Evolutionary conservation across 257 asterid genomes (phyloP).

Genomic region (Fraxinus pennsylvanica): DNA sequence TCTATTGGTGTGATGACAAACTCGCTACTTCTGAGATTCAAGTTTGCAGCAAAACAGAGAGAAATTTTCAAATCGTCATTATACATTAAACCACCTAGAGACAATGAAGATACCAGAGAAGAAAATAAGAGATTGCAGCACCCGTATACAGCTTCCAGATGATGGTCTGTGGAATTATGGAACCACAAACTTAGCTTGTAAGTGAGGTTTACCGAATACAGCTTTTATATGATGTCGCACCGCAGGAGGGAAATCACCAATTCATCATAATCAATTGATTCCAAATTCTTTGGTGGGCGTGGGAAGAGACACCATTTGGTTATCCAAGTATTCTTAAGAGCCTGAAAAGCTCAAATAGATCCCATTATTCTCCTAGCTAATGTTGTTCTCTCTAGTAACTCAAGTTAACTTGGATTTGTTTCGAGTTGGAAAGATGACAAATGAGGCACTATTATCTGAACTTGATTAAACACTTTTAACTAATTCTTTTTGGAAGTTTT

Average conservation of each 20-base stretch:
- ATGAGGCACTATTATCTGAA: background rate
- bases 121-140: slow-evolving; percentile 41
- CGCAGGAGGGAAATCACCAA: background rate
- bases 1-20: slow-evolving; percentile 92
- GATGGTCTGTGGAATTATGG: slow-evolving; percentile 26
- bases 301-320: slow-evolving; percentile 10
- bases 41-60: slow-evolving; percentile 46
- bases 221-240: background rate
- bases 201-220: background rate
- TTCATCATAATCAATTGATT: background rate
- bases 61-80: slow-evolving; percentile 40
- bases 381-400: background rate
- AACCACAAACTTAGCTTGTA: slow-evolving; percentile 5
- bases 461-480: background rate
- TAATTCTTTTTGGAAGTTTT: background rate
- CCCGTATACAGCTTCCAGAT: slow-evolving; percentile 50
- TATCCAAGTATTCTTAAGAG: background rate
- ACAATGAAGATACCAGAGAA: slow-evolving; percentile 31
- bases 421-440: background rate
- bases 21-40: slow-evolving; percentile 75
- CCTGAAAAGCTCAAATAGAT: background rate
- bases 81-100: slow-evolving; percentile 40
- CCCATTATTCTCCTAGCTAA: background rate
- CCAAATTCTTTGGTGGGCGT: background rate
- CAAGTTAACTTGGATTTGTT: background rate